phyloP scores from a whole-genome alignment of 2,329 filamentous ascomycete genomes.

The Aspergillus unguis region DNA sequence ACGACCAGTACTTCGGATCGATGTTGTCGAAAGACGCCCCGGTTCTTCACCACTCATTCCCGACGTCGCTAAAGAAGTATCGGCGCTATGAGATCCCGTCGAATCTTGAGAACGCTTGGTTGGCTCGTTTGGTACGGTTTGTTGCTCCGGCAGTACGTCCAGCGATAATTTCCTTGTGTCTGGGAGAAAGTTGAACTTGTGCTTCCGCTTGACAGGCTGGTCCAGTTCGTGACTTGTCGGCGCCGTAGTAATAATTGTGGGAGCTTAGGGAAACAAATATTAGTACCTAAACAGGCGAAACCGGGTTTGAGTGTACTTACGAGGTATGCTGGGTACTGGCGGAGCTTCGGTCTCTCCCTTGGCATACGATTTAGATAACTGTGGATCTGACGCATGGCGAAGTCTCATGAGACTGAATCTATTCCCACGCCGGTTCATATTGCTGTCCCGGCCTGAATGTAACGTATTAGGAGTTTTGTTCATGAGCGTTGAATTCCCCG shows the following conservation, averaged over 20 bases:
- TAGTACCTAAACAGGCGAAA: constrained; percentile 4
- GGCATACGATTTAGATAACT: constrained; percentile 72
- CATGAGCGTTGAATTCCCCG: constrained; percentile 16
- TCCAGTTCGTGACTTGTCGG: constrained; percentile 66
- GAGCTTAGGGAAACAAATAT: constrained; percentile 37
- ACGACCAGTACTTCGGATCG: constrained; percentile 49
- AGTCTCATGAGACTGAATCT: constrained; percentile 72
- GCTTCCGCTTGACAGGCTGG: constrained; percentile 39
- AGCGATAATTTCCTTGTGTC: constrained; percentile 33
- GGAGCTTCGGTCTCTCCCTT: constrained; percentile 56
- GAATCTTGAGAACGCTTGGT: constrained; percentile 25
- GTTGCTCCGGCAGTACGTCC: constrained; percentile 27
- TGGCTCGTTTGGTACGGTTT: constrained; percentile 14
- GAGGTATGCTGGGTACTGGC: constrained; percentile 37
- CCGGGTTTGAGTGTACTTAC: constrained; percentile 27
- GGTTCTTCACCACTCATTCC: constrained; percentile 63
- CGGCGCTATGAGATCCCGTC: constrained; percentile 27
- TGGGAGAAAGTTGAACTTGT: constrained; percentile 39
- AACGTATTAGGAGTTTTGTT: constrained; percentile 16
- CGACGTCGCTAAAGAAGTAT: constrained; percentile 33
- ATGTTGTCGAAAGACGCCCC: constrained; percentile 47
- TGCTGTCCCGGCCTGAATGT: constrained; percentile 18
- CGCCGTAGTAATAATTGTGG: constrained; percentile 84
- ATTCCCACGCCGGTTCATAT: constrained; percentile 34
- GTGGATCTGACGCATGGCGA: constrained; percentile 89